Percentiles rank a stretch among this genome's conserved stretches.
Conservation (phyloP, 139 green algal genomes). For the Pycnococcus provasolii region DNA sequence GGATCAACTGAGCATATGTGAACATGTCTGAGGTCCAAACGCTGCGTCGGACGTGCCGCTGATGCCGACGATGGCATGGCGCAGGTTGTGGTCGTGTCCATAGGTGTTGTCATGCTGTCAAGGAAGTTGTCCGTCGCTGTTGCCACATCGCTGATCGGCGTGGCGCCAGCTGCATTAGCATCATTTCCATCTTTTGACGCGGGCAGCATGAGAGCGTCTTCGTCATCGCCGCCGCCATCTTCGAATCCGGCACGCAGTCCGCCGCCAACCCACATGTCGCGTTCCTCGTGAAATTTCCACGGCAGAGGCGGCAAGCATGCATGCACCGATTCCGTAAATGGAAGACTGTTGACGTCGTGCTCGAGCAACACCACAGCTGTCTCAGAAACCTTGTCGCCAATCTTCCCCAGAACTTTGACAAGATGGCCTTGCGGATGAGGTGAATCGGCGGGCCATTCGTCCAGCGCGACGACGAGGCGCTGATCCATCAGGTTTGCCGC, state of each 20-base stretch:
- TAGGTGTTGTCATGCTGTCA: too few relatives aligned
- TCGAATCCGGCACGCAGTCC: neutral
- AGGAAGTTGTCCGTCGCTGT: too few relatives aligned
- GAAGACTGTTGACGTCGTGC: slow-evolving; percentile 37
- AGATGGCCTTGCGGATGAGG: slow-evolving; percentile 39
- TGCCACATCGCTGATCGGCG: too few relatives aligned
- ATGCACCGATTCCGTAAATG: slow-evolving; percentile 63
- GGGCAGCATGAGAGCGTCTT: too few relatives aligned
- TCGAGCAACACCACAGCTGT: slow-evolving; percentile 55
- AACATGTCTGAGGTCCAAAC: slow-evolving; percentile 30
- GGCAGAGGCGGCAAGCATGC: slow-evolving; percentile 84
- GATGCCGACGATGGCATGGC: slow-evolving; percentile 15
- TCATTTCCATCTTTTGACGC: too few relatives aligned
- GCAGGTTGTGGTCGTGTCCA: too few relatives aligned
- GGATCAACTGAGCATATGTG: slow-evolving; percentile 37
- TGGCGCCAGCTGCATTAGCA: too few relatives aligned
- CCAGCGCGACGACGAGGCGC: slow-evolving; percentile 42
- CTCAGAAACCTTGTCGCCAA: slow-evolving; percentile 55
- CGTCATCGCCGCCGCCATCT: too few relatives aligned
- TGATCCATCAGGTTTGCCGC: slow-evolving; percentile 26
- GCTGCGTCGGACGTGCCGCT: slow-evolving; percentile 4
- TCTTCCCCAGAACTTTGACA: slow-evolving; percentile 33
- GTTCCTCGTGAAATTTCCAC: slow-evolving; percentile 41
- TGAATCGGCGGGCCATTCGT: slow-evolving; percentile 34
- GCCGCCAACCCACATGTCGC: slow-evolving; percentile 32